Conservation (phyloP, 139 green algal species). For the Pycnococcus provasolii region DNA sequence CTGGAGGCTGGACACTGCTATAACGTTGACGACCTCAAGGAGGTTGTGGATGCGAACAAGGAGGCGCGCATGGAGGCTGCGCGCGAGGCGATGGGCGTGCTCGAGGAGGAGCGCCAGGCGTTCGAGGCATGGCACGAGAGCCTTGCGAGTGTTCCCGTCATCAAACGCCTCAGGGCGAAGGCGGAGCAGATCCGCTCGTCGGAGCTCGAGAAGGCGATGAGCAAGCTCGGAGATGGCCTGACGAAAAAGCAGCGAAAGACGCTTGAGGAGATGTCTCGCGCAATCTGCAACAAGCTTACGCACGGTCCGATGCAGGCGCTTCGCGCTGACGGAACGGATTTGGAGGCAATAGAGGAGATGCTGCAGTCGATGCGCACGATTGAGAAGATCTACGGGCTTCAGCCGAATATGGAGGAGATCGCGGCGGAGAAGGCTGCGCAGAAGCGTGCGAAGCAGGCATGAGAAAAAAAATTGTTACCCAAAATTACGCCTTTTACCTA, state of each 20-base stretch:
- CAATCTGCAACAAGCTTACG: conserved; percentile 98
- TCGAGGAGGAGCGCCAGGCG: conserved; percentile 58
- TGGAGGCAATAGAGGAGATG: conserved; percentile 71
- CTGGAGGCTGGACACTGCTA: conserved; percentile 62
- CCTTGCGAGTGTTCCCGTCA: conserved; percentile 96
- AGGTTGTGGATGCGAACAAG: conserved; percentile 95
- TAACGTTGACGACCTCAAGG: conserved; percentile 99
- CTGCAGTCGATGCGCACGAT: conserved; percentile 96
- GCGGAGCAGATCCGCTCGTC: conserved; percentile 73
- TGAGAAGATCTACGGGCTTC: conserved; percentile 95
- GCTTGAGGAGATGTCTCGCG: conserved; percentile 84
- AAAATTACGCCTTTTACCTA: no score
- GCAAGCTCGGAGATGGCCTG: conserved; percentile 73
- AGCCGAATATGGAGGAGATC: conserved; percentile 3
- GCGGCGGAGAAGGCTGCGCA: background rate
- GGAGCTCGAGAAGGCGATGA: conserved; percentile 89
- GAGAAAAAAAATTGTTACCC: no score
- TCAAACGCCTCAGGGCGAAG: conserved; percentile 88
- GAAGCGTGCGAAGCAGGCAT: no score
- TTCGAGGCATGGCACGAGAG: conserved; percentile 97
- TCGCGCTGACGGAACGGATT: conserved; percentile 78
- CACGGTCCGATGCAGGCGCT: conserved; percentile 96
- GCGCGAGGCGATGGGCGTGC: conserved; percentile 45
- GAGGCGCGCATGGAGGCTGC: conserved; percentile 61
- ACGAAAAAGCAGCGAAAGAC: conserved; percentile 92